phyloP scores from a whole-genome alignment of 1,284 basidiomycete species.

The Apiotrichum mycotoxinovorans region DNA sequence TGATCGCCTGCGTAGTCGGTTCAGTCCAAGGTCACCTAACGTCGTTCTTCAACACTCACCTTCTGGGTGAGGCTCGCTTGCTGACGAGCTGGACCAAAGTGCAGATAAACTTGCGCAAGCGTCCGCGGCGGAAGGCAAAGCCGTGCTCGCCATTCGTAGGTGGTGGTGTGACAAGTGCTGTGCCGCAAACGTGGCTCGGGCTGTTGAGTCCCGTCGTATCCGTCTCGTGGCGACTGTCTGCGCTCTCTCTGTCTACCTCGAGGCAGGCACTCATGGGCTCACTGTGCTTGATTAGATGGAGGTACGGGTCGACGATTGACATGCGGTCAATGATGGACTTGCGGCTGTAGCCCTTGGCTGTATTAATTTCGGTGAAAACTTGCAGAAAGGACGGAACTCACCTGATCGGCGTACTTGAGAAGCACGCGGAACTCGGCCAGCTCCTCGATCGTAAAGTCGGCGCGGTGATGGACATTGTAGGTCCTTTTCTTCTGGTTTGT shows the following conservation, averaged over 20 bases:
- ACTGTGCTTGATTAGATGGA: neutral
- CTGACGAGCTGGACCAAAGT: neutral
- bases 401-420: neutral
- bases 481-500: no score
- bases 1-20: no score
- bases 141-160: no score
- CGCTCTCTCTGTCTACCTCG: neutral
- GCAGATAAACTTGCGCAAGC: neutral
- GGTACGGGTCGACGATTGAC: neutral
- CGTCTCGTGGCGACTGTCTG: neutral
- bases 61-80: neutral
- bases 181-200: no score
- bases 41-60: no score
- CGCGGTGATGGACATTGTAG: no score
- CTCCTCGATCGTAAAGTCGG: neutral
- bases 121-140: neutral
- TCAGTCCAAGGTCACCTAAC: no score
- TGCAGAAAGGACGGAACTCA: neutral
- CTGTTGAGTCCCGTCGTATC: neutral
- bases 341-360: neutral
- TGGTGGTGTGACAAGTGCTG: no score
- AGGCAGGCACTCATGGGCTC: neutral
- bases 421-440: neutral
- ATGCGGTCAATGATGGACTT: neutral
- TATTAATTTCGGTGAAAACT: neutral